These are phyloP conservation scores for Globisporangium nunn DNA, from an alignment of 352 stramenopile genomes.

Conservation along the genomic window DNA sequence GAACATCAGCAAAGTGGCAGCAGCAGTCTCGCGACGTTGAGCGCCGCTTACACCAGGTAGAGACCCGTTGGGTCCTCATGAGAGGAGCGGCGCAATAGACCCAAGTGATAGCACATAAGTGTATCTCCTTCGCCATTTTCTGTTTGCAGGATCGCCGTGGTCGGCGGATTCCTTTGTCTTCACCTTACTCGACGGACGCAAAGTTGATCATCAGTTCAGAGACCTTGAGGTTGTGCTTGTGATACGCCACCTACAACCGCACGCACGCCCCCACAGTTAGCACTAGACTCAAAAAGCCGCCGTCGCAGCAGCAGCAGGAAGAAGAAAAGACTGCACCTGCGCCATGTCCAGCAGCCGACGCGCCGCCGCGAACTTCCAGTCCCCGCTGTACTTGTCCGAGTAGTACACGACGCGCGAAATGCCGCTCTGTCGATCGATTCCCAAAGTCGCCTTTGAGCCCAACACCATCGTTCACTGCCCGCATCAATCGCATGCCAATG, in stretches of 20 bases:
- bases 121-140: too few species aligned
- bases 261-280: neutral
- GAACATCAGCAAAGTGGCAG: too few species aligned
- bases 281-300: neutral
- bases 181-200: conserved; percentile 23
- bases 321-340: conserved; percentile 18
- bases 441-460: too few species aligned
- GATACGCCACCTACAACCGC: conserved; percentile 29
- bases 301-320: neutral
- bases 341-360: conserved; percentile 86
- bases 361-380: conserved; percentile 87
- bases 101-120: too few species aligned
- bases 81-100: too few species aligned
- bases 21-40: too few species aligned
- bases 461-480: too few species aligned
- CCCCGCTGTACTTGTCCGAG: conserved; percentile 92
- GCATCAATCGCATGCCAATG: too few species aligned
- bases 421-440: conserved; percentile 61
- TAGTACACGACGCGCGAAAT: conserved; percentile 95
- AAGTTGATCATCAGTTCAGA: conserved; percentile 73
- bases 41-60: too few species aligned
- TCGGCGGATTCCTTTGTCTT: neutral
- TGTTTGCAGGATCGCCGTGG: too few species aligned
- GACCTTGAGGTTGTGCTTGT: conserved; percentile 49
- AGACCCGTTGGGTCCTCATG: too few species aligned